A percentile compares a stretch with the other conserved stretches of the same genome.
These are phyloP conservation scores for Musa itinerans DNA, from an alignment of 176 grass and related monocot species.

Conservation along the genomic window DNA sequence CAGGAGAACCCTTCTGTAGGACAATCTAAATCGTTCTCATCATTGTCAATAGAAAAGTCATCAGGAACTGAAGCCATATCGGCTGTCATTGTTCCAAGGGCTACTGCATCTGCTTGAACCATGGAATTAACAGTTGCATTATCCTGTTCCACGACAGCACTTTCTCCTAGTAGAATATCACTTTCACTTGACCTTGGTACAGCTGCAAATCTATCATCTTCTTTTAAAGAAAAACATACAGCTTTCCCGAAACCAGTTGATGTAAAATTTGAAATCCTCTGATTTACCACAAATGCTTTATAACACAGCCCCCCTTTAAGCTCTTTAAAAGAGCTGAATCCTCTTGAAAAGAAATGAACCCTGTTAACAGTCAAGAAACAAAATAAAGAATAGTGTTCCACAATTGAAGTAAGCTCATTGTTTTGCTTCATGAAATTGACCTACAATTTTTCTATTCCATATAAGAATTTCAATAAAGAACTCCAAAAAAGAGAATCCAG, in stretches of 20 bases:
- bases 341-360: neutral
- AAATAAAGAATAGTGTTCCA: neutral
- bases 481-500: neutral
- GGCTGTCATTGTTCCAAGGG: constrained; percentile 28
- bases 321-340: neutral
- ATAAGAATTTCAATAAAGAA: neutral
- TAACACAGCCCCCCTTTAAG: neutral
- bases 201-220: neutral
- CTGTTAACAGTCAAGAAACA: constrained; percentile 2
- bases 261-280: neutral
- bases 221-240: constrained; percentile 3
- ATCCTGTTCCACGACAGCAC: constrained; percentile 45
- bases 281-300: neutral
- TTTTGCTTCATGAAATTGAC: neutral
- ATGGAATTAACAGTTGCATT: constrained; percentile 23
- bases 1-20: constrained; percentile 74
- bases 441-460: neutral
- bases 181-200: constrained; percentile 4
- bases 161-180: constrained; percentile 24
- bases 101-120: constrained; percentile 29
- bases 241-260: constrained; percentile 1
- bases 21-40: constrained; percentile 65
- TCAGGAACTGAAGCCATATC: constrained; percentile 23
- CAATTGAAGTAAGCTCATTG: neutral
- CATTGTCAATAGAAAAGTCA: constrained; percentile 29